Percentiles rank a stretch among this genome's conserved stretches.
Evolutionary conservation across 2,329 filamentous ascomycete genomes (phyloP).

Genomic region (Aaosphaeria arxii): DNA sequence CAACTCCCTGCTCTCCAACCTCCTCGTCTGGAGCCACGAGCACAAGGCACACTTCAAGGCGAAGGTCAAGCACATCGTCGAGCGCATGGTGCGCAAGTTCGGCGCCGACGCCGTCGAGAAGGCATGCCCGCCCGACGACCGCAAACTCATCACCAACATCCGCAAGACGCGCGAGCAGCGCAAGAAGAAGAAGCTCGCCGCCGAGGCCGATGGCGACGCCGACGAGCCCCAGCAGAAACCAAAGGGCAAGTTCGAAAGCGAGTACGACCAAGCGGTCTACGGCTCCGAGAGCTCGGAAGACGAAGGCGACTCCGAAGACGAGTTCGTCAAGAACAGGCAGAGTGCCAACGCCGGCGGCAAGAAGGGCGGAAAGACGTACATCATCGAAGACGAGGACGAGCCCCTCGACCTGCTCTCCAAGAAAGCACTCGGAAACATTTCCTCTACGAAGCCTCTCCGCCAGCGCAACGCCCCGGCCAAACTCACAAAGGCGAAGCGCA

Average conservation of each 20-base stretch:
- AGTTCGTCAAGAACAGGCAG: constrained; percentile 32
- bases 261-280: constrained; percentile 95
- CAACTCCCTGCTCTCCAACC: constrained; percentile 74
- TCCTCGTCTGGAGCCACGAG: constrained; percentile 95
- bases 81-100: constrained; percentile 89
- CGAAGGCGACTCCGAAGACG: constrained; percentile 42
- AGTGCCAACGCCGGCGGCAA: constrained; percentile 25
- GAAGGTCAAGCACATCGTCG: constrained; percentile 97
- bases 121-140: constrained; percentile 79
- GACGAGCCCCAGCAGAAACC: constrained; percentile 41
- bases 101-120: constrained; percentile 77
- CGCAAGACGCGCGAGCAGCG: constrained; percentile 89
- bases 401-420: constrained; percentile 91
- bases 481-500: constrained; percentile 46
- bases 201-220: constrained; percentile 57
- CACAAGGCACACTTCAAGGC: constrained; percentile 96
- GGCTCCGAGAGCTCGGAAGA: constrained; percentile 60
- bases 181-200: constrained; percentile 80
- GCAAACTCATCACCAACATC: constrained; percentile 89
- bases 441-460: constrained; percentile 77
- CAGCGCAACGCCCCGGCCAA: constrained; percentile 50
- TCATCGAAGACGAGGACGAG: constrained; percentile 91
- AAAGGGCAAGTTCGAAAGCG: constrained; percentile 75
- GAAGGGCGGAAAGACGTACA: constrained; percentile 66
- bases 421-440: constrained; percentile 87